Conservation (phyloP, 2,329 filamentous ascomycete species). For the Corniculantispora saksenae region DNA sequence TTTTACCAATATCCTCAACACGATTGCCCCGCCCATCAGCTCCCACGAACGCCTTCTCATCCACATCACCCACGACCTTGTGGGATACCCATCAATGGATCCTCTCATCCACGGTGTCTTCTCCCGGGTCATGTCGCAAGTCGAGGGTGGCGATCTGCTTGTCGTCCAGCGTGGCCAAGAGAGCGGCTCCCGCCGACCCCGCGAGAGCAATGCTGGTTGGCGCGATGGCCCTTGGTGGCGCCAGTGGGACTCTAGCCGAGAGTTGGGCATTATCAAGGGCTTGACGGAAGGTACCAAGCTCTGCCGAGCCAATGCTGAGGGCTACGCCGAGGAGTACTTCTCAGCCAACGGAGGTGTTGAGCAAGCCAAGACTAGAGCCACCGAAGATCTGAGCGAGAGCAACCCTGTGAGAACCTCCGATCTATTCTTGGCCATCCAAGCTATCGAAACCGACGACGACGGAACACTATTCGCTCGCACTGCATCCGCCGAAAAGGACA, state of each 20-base stretch:
- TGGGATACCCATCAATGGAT: conserved; percentile 91
- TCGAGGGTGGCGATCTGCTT: conserved; percentile 92
- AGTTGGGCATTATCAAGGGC: conserved; percentile 78
- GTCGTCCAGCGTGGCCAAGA: conserved; percentile 94
- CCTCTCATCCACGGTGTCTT: conserved; percentile 91
- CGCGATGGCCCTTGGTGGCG: conserved; percentile 97
- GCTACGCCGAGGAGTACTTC: conserved; percentile 85
- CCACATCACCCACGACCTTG: conserved; percentile 94
- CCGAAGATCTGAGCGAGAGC: conserved; percentile 74
- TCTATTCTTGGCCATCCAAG: conserved; percentile 94
- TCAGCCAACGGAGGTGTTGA: conserved; percentile 75
- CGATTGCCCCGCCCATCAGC: conserved; percentile 91
- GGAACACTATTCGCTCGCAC: conserved; percentile 67
- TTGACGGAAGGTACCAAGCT: conserved; percentile 87
- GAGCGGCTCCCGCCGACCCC: conserved; percentile 66
- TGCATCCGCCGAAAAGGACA: conserved; percentile 54
- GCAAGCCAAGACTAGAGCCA: conserved; percentile 75
- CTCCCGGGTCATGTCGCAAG: conserved; percentile 95
- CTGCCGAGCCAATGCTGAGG: conserved; percentile 83
- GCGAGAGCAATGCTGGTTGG: conserved; percentile 69
- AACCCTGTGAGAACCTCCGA: conserved; percentile 93
- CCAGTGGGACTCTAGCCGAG: conserved; percentile 66
- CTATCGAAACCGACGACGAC: conserved; percentile 67
- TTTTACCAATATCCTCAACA: conserved; percentile 92
- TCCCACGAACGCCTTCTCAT: conserved; percentile 96